Evolutionary conservation across 495 filamentous ascomycete species (phyloP), one percentile per base, ranked within the genome.

Genomic region (Cercophora scortea): DNA sequence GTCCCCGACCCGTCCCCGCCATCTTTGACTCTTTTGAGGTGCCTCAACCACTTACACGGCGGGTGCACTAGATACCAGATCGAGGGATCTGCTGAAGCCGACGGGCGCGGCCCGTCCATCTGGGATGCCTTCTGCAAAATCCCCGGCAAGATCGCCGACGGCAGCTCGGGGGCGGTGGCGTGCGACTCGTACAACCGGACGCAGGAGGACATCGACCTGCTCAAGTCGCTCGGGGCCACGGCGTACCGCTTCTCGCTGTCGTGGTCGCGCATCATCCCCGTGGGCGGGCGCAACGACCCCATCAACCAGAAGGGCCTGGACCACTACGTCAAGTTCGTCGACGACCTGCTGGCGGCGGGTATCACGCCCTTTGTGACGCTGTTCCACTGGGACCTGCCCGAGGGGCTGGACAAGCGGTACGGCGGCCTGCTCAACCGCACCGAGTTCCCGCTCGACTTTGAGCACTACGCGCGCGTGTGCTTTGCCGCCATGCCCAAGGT

Each of bases 171-270:
- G 25, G 82, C 79, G 35, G 77, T 86, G 36, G 85, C 85, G 35
- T 89, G 86, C 70, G 85, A 89, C 69, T 87, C 84, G 40, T 89
- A 89, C 71, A 80, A 88, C 63, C 77, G 81, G 47, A 86, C 83
- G 33, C 71, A 73, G 35, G 84, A 89, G 68, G 86, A 89, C 58
- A 89, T 90, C 58, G 83, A 68, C 8, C 75, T 89, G 38, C 68
- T 89, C 59, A 88, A 88, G 66, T 64, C 71, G 41, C 77, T 80
- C 34, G 79, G 80, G 42, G 81, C 84, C 47, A 76, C 74, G 52
- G 76, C 78, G 33, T 89, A 89, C 68, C 83, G 85, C 53, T 90
- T 90, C 67, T 89, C 86, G 32, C 67, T 89, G 48, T 84, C 85
- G 41, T 89, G 86, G 87, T 81, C 74, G 25, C 80, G 86, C 42